These are phyloP conservation scores for Circinella minor DNA, from an alignment of 371 early-diverging fungal genomes.

Conservation along the genomic window DNA sequence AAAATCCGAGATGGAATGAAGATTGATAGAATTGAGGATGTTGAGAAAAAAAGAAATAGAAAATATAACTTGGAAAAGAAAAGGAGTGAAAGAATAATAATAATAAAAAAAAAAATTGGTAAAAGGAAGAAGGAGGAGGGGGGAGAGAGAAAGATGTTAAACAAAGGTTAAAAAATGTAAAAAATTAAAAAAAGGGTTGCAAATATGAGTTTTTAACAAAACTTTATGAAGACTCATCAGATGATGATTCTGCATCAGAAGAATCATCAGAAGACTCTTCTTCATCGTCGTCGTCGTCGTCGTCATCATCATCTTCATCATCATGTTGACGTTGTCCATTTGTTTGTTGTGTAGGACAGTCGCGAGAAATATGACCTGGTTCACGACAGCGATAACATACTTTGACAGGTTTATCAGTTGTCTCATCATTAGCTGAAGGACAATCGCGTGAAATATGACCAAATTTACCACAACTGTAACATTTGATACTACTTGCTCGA, in stretches of 20 bases:
- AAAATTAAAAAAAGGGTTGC: background rate
- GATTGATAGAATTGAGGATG: too few relatives aligned
- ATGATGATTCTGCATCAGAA: background rate
- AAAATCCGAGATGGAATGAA: too few relatives aligned
- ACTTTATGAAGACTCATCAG: conserved; percentile 10
- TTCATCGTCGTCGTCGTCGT: background rate
- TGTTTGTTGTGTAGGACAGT: conserved; percentile 27
- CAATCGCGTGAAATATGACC: conserved; percentile 67
- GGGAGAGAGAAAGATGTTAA: background rate
- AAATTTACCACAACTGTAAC: conserved; percentile 62
- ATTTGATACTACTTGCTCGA: conserved; percentile 62
- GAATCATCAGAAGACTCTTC: background rate
- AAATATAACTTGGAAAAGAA: too few relatives aligned
- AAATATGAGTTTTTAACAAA: too few relatives aligned
- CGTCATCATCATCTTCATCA: too few relatives aligned
- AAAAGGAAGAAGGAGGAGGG: too few relatives aligned
- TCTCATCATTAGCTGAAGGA: conserved; percentile 18
- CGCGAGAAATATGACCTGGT: conserved; percentile 44
- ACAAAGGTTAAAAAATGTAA: background rate
- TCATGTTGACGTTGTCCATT: background rate
- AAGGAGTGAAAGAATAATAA: too few relatives aligned
- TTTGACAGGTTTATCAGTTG: conserved; percentile 29
- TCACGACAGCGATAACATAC: conserved; percentile 45
- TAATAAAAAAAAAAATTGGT: too few relatives aligned
- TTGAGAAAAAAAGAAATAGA: background rate